These are phyloP conservation scores for Aspergillus versicolor DNA, from an alignment of 2,329 filamentous ascomycete species.

Conservation along the genomic window DNA sequence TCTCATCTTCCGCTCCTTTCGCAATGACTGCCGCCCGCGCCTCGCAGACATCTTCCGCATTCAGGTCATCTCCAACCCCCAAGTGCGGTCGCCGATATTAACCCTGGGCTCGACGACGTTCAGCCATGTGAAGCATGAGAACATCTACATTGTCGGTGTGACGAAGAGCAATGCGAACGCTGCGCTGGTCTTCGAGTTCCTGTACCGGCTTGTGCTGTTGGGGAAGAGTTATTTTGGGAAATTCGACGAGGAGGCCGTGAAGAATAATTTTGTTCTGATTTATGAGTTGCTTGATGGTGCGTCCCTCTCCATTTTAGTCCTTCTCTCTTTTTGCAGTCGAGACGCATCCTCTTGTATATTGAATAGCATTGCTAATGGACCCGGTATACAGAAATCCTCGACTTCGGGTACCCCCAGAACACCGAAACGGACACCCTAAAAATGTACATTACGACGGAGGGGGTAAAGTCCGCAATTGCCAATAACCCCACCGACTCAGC, in stretches of 20 bases:
- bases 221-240: slow-evolving; percentile 98
- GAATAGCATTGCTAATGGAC: background rate
- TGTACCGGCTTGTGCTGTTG: slow-evolving; percentile 86
- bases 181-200: slow-evolving; percentile 94
- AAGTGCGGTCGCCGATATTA: slow-evolving; percentile 95
- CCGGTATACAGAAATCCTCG: slow-evolving; percentile 74
- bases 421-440: slow-evolving; percentile 98
- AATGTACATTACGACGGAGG: slow-evolving; percentile 99
- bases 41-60: slow-evolving; percentile 99
- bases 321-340: background rate
- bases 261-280: slow-evolving; percentile 99
- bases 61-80: slow-evolving; percentile 97
- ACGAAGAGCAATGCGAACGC: slow-evolving; percentile 99
- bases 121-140: slow-evolving; percentile 99
- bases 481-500: slow-evolving; percentile 79
- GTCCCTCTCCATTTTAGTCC: slow-evolving; percentile 19
- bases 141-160: slow-evolving; percentile 95
- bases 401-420: slow-evolving; percentile 98
- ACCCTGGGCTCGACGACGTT: slow-evolving; percentile 98
- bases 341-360: background rate
- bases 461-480: slow-evolving; percentile 79
- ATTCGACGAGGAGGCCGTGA: slow-evolving; percentile 98
- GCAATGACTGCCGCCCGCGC: slow-evolving; percentile 95
- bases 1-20: slow-evolving; percentile 98
- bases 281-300: slow-evolving; percentile 93